Conservation (phyloP, 2,329 filamentous ascomycete genomes). For the Eutypa lata region DNA sequence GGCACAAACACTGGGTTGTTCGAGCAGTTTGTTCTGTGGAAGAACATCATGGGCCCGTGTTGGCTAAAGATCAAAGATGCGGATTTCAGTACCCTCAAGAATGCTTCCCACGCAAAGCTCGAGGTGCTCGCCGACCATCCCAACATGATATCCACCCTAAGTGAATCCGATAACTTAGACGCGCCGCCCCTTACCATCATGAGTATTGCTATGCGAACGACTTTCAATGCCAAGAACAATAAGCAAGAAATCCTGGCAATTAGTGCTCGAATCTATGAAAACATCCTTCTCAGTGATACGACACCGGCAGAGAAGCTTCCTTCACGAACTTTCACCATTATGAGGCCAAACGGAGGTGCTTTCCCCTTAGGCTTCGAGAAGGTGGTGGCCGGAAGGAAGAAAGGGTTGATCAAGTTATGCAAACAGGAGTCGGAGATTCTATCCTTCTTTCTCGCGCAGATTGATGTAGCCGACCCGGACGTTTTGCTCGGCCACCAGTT, state of each 20-base stretch:
- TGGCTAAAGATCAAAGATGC: constrained; percentile 90
- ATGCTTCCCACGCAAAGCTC: constrained; percentile 95
- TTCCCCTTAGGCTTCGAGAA: constrained; percentile 88
- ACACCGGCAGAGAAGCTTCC: constrained; percentile 85
- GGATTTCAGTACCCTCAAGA: constrained; percentile 80
- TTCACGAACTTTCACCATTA: constrained; percentile 86
- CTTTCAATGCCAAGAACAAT: constrained; percentile 87
- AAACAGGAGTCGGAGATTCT: constrained; percentile 83
- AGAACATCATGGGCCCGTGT: constrained; percentile 98
- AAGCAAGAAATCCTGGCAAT: constrained; percentile 94
- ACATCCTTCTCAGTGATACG: constrained; percentile 81
- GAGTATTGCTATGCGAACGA: constrained; percentile 85
- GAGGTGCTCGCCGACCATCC: constrained; percentile 82
- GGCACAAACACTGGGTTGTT: constrained; percentile 91
- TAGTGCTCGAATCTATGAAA: constrained; percentile 89
- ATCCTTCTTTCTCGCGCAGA: constrained; percentile 82
- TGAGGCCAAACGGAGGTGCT: constrained; percentile 71
- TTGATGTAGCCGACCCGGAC: constrained; percentile 87
- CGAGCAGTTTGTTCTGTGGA: constrained; percentile 97
- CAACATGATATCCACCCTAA: constrained; percentile 67
- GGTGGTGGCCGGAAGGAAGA: constrained; percentile 67
- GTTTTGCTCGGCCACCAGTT: constrained; percentile 91
- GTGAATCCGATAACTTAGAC: constrained; percentile 77
- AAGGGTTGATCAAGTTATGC: constrained; percentile 74
- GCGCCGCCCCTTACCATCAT: constrained; percentile 90